Evolutionary conservation across 139 green algal species (phyloP).

Genomic region (Tetradesmus obliquus): DNA sequence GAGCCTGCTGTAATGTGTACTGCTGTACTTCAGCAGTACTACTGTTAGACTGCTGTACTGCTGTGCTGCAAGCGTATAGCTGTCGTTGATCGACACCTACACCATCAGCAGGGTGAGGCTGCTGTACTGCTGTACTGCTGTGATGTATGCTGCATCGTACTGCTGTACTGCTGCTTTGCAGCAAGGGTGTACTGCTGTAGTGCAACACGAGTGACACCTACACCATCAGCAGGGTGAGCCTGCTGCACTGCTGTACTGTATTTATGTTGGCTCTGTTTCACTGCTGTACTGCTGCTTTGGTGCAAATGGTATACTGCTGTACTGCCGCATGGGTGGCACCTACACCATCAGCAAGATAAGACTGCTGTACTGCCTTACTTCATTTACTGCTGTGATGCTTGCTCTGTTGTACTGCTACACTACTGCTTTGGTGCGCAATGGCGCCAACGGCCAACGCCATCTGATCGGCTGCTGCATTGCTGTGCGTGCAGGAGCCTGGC

Average conservation of each 20-base stretch:
- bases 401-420: not conserved
- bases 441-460: not conserved
- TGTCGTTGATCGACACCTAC: not conserved
- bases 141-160: too few species aligned
- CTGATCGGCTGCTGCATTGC: not conserved
- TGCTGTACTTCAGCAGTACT: not conserved
- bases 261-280: too few species aligned
- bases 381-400: too few species aligned
- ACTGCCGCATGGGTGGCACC: not conserved
- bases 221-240: conserved; percentile 27
- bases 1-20: not conserved
- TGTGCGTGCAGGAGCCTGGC: conserved; percentile 22
- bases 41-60: too few species aligned
- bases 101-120: conserved; percentile 29
- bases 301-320: not conserved
- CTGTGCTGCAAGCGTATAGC: too few species aligned
- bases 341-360: conserved; percentile 29
- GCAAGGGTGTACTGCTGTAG: too few species aligned
- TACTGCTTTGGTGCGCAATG: not conserved
- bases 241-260: not conserved
- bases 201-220: not conserved
- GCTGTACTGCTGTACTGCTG: not conserved
- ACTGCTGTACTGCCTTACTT: not conserved
- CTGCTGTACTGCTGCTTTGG: not conserved
- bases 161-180: too few species aligned